These are phyloP conservation scores for Colletotrichum brevisporum DNA, from an alignment of 2,329 filamentous ascomycete species.

Conservation along the genomic window DNA sequence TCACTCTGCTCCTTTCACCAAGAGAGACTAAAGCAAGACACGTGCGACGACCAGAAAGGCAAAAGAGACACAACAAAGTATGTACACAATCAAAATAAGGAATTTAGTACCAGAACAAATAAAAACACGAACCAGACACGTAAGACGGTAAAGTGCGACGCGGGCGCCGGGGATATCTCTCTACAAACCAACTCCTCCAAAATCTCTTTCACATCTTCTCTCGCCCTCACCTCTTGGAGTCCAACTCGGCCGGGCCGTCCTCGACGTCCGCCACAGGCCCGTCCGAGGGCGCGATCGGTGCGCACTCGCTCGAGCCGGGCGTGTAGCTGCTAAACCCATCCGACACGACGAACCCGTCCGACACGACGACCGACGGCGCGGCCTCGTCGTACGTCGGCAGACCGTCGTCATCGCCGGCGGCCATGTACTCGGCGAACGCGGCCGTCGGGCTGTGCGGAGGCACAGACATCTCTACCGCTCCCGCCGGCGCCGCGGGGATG, in stretches of 20 bases:
- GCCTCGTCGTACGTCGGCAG: constrained; percentile 59
- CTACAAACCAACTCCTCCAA: not conserved
- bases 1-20: too few relatives aligned
- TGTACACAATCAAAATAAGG: too few relatives aligned
- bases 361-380: constrained; percentile 52
- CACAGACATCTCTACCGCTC: not conserved
- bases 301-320: constrained; percentile 49
- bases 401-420: constrained; percentile 53
- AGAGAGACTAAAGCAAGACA: too few relatives aligned
- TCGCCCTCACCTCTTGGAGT: constrained; percentile 43
- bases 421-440: constrained; percentile 47
- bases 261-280: constrained; percentile 30
- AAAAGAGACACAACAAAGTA: too few relatives aligned
- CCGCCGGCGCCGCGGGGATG: too few relatives aligned
- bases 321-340: constrained; percentile 60
- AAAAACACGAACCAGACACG: too few relatives aligned
- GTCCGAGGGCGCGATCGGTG: constrained; percentile 42
- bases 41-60: too few relatives aligned
- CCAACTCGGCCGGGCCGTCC: constrained; percentile 43
- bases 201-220: not conserved
- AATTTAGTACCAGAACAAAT: too few relatives aligned
- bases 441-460: constrained; percentile 47
- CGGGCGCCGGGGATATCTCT: constrained; percentile 26
- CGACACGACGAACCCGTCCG: constrained; percentile 60
- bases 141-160: too few relatives aligned